Evolutionary conservation across 768 basidiomycete genomes (phyloP), one percentile per base, ranked within the genome.

Genomic region (Pleurotus eryngii): DNA sequence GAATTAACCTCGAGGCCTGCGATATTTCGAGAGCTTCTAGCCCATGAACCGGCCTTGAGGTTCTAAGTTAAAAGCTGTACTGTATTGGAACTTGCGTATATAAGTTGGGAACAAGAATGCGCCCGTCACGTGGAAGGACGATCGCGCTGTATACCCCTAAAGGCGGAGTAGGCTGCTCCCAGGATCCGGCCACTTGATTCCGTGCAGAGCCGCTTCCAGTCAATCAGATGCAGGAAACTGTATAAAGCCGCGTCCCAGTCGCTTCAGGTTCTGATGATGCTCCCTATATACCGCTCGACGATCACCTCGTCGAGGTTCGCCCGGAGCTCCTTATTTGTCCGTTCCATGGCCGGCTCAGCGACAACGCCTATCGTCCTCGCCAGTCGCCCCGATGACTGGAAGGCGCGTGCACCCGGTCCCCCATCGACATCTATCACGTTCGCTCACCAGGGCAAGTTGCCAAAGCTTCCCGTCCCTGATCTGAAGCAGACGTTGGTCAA

Each of bases 401-500:
- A 94, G 72, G 65, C 77, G 0, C 72, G 74, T 51, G 90, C 92
- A 0, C 89, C 91, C 0, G 71, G 76, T 43, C 75, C 86, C 6
- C 71, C 78, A 1, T 68, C 74, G 2, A 74, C 73, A 27, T 72
- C 87, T 9, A 67, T 77, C 14, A 89, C 92, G 11, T 92, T 90
- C 67, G 79, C 80, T 1, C 76, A 78, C 3, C 90, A 95, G 65
- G 62, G 74, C 0, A 69, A 73, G 7, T 80, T 97, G 4, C 87
- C 86, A 0, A 76, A 75, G 46, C 82, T 98, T 6, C 95, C 95
- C 0, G 85, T 97, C 0, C 86, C 90, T 11, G 71, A 80, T 22
- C 81, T 97, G 6, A 59, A 71, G 2, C 74, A 79, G 12, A 95
- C 93, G 1, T 73, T 95, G 17, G 71, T 73, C 38, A 81, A 82